phyloP scores from a whole-genome alignment of 352 stramenopile genomes.

The Phytophthora sansomeana region DNA sequence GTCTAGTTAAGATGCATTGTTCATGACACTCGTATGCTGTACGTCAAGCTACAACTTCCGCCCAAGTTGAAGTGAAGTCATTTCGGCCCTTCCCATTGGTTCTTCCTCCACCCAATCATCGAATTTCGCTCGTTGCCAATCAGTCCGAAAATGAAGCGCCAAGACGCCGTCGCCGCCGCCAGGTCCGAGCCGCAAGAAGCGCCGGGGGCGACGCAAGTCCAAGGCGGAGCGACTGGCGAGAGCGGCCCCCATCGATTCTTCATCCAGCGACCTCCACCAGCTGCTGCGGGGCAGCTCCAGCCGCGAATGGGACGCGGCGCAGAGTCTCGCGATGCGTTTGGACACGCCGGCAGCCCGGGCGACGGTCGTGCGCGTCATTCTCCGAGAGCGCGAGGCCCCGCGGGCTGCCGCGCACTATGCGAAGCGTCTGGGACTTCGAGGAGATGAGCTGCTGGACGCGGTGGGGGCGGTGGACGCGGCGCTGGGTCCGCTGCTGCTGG shows the following conservation, averaged over 20 bases:
- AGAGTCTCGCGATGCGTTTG: constrained; percentile 59
- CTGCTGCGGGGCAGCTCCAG: constrained; percentile 47
- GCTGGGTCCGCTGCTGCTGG: constrained; percentile 45
- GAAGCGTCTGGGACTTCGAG: constrained; percentile 51
- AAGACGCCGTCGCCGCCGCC: neutral
- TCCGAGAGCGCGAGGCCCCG: constrained; percentile 46
- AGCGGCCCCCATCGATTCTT: neutral
- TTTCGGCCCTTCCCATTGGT: constrained; percentile 5
- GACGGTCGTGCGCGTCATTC: constrained; percentile 49
- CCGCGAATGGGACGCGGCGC: constrained; percentile 66
- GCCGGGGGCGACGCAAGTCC: constrained; percentile 52
- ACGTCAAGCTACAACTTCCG: neutral
- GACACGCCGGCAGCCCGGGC: constrained; percentile 42
- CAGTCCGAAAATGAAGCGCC: constrained; percentile 29
- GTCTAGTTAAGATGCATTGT: too few species aligned
- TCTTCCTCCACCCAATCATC: constrained; percentile 10
- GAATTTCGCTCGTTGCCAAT: constrained; percentile 7
- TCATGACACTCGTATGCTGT: too few species aligned
- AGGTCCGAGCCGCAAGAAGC: constrained; percentile 36
- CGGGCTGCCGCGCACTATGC: constrained; percentile 75
- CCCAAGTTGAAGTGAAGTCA: constrained; percentile 21
- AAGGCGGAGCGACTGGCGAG: constrained; percentile 61
- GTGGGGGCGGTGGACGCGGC: neutral
- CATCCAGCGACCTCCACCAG: constrained; percentile 26
- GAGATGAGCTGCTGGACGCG: constrained; percentile 40